Base-by-base conservation (phyloP, 768 basidiomycete species). In the Hydnum rufescens region DNA sequence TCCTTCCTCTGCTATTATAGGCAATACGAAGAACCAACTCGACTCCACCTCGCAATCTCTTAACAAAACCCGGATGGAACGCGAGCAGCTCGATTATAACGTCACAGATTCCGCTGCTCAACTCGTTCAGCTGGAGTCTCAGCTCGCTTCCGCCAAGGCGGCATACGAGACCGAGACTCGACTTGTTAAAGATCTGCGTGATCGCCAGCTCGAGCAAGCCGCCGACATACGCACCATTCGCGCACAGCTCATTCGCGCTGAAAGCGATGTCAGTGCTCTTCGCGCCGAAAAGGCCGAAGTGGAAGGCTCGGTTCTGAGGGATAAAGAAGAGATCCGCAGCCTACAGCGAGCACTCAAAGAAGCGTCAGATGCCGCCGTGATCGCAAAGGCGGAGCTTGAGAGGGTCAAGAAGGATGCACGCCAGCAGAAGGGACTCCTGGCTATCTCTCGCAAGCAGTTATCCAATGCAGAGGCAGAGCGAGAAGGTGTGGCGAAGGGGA, bases 361-460 rank as follows among this genome's bases (percentile, higher is more conserved):
- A 59, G 74, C 77, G 16, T 76, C 78, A 4, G 74, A 78, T 55
- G 77, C 89, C 64, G 79, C 79, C 32, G 76, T 82, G 44, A 61
- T 67, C 6, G 63, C 80, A 50, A 90, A 83, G 64, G 68, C 66
- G 6, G 79, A 85, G 55, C 68, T 89, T 22, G 95, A 97, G 64
- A 90, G 84, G 67, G 64, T 74, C 36, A 90, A 79, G 70, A 97
- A 86, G 66, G 92, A 96, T 50, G 88, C 85, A 1, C 82, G 93
- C 64, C 88, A 95, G 62, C 92, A 96, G 68, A 96, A 88, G 64
- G 95, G 95, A 5, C 71, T 93, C 57, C 72, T 93, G 23, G 90
- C 90, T 3, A 93, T 97, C 62, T 85, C 87, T 3, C 82, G 81
- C 69, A 97, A 99, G 64, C 95, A 97, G 67, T 69, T 97, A 26